These are phyloP conservation scores for Corchorus olitorius DNA, from an alignment of 345 rosid genomes.

Conservation along the genomic window DNA sequence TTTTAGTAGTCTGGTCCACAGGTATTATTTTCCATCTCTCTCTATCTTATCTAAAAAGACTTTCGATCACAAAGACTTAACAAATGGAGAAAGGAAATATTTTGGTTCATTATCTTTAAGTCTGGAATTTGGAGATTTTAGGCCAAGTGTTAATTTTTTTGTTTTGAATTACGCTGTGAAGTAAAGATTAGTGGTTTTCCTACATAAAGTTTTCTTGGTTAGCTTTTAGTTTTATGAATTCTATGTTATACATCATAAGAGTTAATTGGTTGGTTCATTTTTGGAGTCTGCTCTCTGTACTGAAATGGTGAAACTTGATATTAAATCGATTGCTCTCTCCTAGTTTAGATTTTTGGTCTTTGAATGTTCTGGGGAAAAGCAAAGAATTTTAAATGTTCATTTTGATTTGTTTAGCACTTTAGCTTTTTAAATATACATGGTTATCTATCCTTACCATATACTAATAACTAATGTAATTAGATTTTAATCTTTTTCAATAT, in stretches of 20 bases:
- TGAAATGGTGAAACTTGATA: background rate
- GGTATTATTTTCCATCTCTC: background rate
- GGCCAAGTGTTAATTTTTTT: background rate
- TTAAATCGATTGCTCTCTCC: background rate
- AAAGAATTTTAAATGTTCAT: background rate
- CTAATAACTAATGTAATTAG: background rate
- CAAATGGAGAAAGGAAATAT: background rate
- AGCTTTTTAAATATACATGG: background rate
- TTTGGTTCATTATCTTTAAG: background rate
- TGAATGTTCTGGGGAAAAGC: background rate
- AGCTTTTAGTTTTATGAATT: background rate
- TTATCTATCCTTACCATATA: background rate
- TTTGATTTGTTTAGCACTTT: background rate
- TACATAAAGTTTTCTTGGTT: background rate
- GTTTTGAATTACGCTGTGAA: background rate
- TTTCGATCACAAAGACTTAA: background rate
- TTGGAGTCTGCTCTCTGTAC: background rate
- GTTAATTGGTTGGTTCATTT: background rate
- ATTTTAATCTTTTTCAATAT: background rate
- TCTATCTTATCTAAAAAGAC: slow-evolving; percentile 4
- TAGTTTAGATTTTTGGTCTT: background rate
- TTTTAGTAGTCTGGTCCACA: background rate
- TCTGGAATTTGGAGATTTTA: slow-evolving; percentile 3
- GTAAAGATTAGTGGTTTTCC: background rate
- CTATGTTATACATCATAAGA: too few relatives aligned